Percentiles rank a stretch among this genome's conserved stretches.
Conservation (phyloP, 2,329 filamentous ascomycete species). For the Gliomastix tumulicola region DNA sequence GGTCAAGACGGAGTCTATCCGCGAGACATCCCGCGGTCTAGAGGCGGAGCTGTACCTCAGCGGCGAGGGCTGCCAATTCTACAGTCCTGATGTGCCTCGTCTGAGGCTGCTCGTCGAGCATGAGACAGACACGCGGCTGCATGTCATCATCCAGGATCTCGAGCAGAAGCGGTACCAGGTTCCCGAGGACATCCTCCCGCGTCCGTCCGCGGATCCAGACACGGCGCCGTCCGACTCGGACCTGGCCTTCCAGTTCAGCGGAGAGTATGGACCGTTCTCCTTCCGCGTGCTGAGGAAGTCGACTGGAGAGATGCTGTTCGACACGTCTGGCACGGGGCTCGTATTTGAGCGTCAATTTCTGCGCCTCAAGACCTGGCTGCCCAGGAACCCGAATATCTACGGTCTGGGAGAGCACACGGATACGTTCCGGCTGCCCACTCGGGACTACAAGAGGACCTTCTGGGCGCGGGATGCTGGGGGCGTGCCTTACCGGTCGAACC, state of each 20-base stretch:
- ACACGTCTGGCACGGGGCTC: slow-evolving; percentile 54
- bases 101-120: slow-evolving; percentile 56
- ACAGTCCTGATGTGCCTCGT: slow-evolving; percentile 11
- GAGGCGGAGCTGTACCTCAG: slow-evolving; percentile 16
- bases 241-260: slow-evolving; percentile 31
- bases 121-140: slow-evolving; percentile 51
- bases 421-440: slow-evolving; percentile 20
- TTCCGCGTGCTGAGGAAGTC: slow-evolving; percentile 55
- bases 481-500: slow-evolving; percentile 52
- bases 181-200: slow-evolving; percentile 55
- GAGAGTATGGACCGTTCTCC: slow-evolving; percentile 43
- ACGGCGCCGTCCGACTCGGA: slow-evolving; percentile 16
- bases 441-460: slow-evolving; percentile 40
- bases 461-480: slow-evolving; percentile 60
- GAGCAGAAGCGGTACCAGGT: slow-evolving; percentile 61
- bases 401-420: slow-evolving; percentile 70
- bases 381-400: slow-evolving; percentile 67
- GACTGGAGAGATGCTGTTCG: slow-evolving; percentile 60
- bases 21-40: slow-evolving; percentile 40
- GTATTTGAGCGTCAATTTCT: slow-evolving; percentile 75
- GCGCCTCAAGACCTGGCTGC: slow-evolving; percentile 59
- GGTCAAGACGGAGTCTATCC: no score
- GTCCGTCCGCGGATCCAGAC: slow-evolving; percentile 29
- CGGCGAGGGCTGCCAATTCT: background rate
- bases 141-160: slow-evolving; percentile 63